Evolutionary conservation across 2,329 filamentous ascomycete species (phyloP).

Genomic region (Alternaria novae-zelandiae): DNA sequence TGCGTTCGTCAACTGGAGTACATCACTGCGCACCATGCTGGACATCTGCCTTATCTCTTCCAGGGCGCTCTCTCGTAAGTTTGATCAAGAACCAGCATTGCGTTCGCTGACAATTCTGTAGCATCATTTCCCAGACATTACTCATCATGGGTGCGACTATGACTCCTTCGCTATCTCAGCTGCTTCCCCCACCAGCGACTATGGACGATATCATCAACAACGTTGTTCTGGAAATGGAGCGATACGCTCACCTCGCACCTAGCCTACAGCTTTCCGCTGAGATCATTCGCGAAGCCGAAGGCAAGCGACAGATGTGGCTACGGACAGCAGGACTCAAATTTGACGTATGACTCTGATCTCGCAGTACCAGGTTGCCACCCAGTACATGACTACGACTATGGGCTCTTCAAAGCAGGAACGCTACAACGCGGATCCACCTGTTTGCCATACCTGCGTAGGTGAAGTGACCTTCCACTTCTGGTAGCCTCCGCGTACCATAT

Average conservation of each 20-base stretch:
- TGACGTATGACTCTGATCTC: slow-evolving; percentile 30
- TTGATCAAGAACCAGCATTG: background rate
- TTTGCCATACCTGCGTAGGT: background rate
- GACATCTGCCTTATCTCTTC: slow-evolving; percentile 86
- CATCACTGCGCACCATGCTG: slow-evolving; percentile 78
- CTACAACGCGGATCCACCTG: background rate
- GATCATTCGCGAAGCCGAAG: slow-evolving; percentile 78
- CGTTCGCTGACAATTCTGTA: slow-evolving; percentile 44
- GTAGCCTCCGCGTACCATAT: background rate
- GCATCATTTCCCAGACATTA: slow-evolving; percentile 81
- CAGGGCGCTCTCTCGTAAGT: slow-evolving; percentile 71
- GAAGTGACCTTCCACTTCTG: slow-evolving; percentile 1
- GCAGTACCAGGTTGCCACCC: background rate
- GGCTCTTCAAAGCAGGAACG: background rate
- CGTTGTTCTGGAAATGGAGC: slow-evolving; percentile 76
- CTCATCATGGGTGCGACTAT: slow-evolving; percentile 86
- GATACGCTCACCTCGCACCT: slow-evolving; percentile 76
- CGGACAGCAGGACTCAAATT: slow-evolving; percentile 49
- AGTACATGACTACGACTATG: background rate
- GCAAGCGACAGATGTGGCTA: slow-evolving; percentile 68
- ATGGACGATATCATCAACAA: slow-evolving; percentile 80
- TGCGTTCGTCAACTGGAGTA: slow-evolving; percentile 81
- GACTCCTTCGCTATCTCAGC: slow-evolving; percentile 72
- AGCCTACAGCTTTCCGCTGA: slow-evolving; percentile 78
- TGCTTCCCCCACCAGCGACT: slow-evolving; percentile 63